Evolutionary conservation across 257 asterid species (phyloP).

Genomic region (Henckelia pumila): DNA sequence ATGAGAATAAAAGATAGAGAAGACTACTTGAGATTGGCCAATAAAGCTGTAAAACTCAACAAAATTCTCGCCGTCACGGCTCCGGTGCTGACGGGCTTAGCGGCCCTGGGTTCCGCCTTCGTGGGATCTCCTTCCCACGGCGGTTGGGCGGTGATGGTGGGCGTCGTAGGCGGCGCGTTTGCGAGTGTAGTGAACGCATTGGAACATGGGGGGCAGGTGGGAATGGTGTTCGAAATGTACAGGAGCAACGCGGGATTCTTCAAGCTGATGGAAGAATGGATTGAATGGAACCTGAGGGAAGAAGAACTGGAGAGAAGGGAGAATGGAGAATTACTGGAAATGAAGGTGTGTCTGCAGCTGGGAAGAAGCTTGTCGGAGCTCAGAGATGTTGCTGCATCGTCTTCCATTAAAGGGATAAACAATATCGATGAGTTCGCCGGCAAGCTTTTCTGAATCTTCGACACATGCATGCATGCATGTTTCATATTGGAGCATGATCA

Average conservation of each 20-base stretch:
- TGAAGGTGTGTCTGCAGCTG: slow-evolving; percentile 44
- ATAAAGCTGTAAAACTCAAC: slow-evolving; percentile 38
- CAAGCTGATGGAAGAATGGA: slow-evolving; percentile 36
- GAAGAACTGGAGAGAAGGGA: slow-evolving; percentile 32
- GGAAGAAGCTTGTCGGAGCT: slow-evolving; percentile 46
- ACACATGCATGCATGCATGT: background rate
- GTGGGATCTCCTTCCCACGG: slow-evolving; percentile 25
- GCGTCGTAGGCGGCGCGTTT: slow-evolving; percentile 34
- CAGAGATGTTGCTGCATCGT: slow-evolving; percentile 28
- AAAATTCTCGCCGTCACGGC: slow-evolving; percentile 32
- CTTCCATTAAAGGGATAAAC: slow-evolving; percentile 8
- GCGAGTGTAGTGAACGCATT: slow-evolving; percentile 38
- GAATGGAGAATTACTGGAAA: slow-evolving; percentile 40
- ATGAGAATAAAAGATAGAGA: slow-evolving; percentile 31
- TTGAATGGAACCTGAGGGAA: slow-evolving; percentile 31
- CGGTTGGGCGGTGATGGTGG: slow-evolving; percentile 25
- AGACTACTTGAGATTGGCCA: slow-evolving; percentile 35
- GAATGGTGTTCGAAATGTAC: slow-evolving; percentile 56
- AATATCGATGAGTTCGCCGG: slow-evolving; percentile 32
- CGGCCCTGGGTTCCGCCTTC: slow-evolving; percentile 36
- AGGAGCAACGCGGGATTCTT: slow-evolving; percentile 48
- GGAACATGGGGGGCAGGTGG: slow-evolving; percentile 49
- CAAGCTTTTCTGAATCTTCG: slow-evolving; percentile 33
- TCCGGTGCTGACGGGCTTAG: slow-evolving; percentile 39
- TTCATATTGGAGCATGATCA: no score